Base-by-base conservation (phyloP, 1,284 basidiomycete species). In the Ceratobasidium sp. region DNA sequence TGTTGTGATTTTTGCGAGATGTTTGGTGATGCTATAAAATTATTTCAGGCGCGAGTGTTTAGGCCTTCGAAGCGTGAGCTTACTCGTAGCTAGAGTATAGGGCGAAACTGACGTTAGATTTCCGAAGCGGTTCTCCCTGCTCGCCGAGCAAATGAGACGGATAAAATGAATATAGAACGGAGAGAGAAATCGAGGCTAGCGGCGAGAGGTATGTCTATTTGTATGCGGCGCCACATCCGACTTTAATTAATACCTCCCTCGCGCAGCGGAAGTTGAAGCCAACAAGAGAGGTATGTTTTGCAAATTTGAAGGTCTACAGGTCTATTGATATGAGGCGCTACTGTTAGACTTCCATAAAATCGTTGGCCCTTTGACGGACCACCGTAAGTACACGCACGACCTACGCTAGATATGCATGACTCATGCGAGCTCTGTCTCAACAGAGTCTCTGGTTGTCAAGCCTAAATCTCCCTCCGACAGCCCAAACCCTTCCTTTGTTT, bases 101-200 rank as follows among this genome's bases (percentile, higher is more conserved):
- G 9, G 29, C 2, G 29, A 31, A 6, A 33, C 27, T 57, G 1
- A 33, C 7, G 29, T 29, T 53, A 8, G 22, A 29, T 57, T 41
- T 57, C 54, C 19, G 9, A 57, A 5, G 19, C 44, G 57, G 15
- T 47, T 45, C 6, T 62, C 1, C 19, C 1, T 8, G 19, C 33
- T 54, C 44, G n/a, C 22, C 41, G 15, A 51, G 66, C 66, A 9
- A 69, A 69, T 47, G 51, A 56, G 33, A 69, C 50, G 22, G 66
- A 69, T 19, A 36, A 11, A 2, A 45, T 45, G 27, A 33, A 15
- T 22, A 31, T 19, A 33, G 53, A 69, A 19, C 44, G 53, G 48
- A 22, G 36, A 6, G 33, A n/a, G n/a, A n/a, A n/a, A n/a, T n/a
- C 17, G 14, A 66, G 64, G n/a, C 11, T 27, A n/a, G n/a, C n/a